A percentile compares a stretch with the other conserved stretches of the same genome.
Evolutionary conservation across 371 early-diverging fungal species (phyloP).

Genomic region (Mucor racemosus): DNA sequence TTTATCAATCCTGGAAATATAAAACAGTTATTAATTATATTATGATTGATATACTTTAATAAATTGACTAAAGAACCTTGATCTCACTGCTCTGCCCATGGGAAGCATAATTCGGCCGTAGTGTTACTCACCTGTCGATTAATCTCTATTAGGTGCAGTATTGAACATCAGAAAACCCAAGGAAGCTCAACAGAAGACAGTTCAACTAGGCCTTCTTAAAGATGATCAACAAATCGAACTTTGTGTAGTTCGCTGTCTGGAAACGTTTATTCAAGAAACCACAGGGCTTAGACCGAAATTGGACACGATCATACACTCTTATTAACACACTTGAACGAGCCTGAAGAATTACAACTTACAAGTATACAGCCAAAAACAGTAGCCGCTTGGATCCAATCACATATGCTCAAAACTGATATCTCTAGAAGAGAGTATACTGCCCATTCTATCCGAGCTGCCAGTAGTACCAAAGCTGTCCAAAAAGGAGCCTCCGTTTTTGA

Average conservation of each 20-base stretch:
- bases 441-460: slow-evolving; percentile 15
- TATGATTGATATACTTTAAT: too few relatives aligned
- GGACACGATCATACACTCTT: slow-evolving; percentile 15
- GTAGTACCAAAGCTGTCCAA: slow-evolving; percentile 21
- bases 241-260: background rate
- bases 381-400: slow-evolving; percentile 10
- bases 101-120: too few relatives aligned
- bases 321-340: slow-evolving; percentile 8
- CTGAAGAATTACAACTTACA: background rate
- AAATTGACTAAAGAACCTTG: too few relatives aligned
- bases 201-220: background rate
- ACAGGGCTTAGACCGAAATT: background rate
- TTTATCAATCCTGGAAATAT: too few relatives aligned
- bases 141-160: too few relatives aligned
- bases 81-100: too few relatives aligned
- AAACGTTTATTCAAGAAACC: background rate
- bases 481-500: background rate
- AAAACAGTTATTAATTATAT: too few relatives aligned
- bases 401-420: slow-evolving; percentile 13
- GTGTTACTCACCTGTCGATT: background rate
- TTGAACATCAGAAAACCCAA: slow-evolving; percentile 48
- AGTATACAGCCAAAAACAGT: background rate
- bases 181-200: slow-evolving; percentile 6
- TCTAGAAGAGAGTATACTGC: background rate
- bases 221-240: too few relatives aligned